Base-by-base conservation (phyloP, 306 rosid genomes). In the Urtica urens region DNA sequence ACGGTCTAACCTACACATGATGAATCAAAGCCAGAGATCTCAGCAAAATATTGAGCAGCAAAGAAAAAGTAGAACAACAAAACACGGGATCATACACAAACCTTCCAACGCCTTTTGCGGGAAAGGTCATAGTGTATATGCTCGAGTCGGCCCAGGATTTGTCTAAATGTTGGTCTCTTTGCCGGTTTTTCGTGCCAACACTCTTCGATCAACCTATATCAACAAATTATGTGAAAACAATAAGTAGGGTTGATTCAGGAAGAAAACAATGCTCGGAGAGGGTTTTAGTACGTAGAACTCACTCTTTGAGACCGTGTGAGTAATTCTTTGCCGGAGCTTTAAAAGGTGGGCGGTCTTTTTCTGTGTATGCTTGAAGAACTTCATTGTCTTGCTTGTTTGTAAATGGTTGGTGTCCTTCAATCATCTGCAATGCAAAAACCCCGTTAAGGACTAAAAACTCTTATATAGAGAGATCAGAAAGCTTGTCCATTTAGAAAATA, bases 111-210 rank as follows among this genome's bases (percentile, higher is more conserved):
- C 51, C 80, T 55, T 67, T 70, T 81, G 31, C 77, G 84, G 62
- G 67, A 72, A 28, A 81, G 27, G 49, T 67, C 54, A 78, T 69
- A 57, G 72, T 72, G 37, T 29, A 84, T 84, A 60, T 78, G 53
- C 60, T 84, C 93, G 58, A 88, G 82, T 72, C 60, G 76, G 13
- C 50, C 37, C 55, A 84, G 78, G 56, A 88, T 81, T 72, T 72
- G 78, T 40, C 90, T 79, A 68, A 88, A 88, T n/a, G 86, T 73
- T 66, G 95, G 97, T 63, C 97, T 68, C 75, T 52, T 77, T 2
- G 79, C 75, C 31, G 97, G 97, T n/a, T 68, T 81, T 60, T 81
- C 95, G 55, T 77, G 59, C 97, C 97, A 88, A 75, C 95, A 84
- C 38, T 74, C 93, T 70, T 68, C 82, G 49, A 88, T 88, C 73